Evolutionary conservation across 306 rosid species (phyloP), one percentile per base, ranked within the genome.

Genomic region (Alnus glutinosa): DNA sequence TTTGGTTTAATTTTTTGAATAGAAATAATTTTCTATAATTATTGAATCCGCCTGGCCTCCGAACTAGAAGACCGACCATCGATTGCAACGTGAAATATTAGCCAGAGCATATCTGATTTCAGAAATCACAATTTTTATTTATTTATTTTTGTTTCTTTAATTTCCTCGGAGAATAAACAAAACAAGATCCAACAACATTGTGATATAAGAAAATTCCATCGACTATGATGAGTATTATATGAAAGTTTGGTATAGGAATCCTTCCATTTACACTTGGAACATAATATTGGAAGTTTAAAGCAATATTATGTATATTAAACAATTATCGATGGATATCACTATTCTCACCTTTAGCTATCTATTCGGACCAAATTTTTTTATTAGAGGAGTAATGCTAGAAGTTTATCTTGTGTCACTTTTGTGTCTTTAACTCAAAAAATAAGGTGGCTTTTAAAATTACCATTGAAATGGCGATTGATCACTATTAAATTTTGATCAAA

Each of bases 351-450:
- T 62, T 71, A 79, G 67, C 74, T 47, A 62, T 42, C 74, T 47
- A 62, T 42, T 69, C 42, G 51, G 19, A 71, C 50, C 81, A 79
- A 79, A 75, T 54, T 71, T 50, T n/a, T 76, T 76, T 80, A 58
- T 36, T 48, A 54, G 58, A 50, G 47, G 69, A 23, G 28, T 23
- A 23, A 23, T 23, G 28, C 28, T 23, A 23, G 28, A 23, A 23
- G 28, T 23, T 0, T 23, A 23, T 23, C 28, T 23, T 23, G 28
- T 23, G 28, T 23, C 28, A 23, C 28, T 23, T 23, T 23, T 23
- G 28, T 23, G 28, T 23, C 0, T 23, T 23, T 23, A 23, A 23
- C 28, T 23, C 0, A 23, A 23, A 23, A 23, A 23, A 23, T 23
- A 23, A 23, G 28, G 28, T 23, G 28, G 28, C 28, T 23, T 23